Evolutionary conservation across 2,329 filamentous ascomycete genomes (phyloP).

Genomic region (Dactylonectria macrodidyma): DNA sequence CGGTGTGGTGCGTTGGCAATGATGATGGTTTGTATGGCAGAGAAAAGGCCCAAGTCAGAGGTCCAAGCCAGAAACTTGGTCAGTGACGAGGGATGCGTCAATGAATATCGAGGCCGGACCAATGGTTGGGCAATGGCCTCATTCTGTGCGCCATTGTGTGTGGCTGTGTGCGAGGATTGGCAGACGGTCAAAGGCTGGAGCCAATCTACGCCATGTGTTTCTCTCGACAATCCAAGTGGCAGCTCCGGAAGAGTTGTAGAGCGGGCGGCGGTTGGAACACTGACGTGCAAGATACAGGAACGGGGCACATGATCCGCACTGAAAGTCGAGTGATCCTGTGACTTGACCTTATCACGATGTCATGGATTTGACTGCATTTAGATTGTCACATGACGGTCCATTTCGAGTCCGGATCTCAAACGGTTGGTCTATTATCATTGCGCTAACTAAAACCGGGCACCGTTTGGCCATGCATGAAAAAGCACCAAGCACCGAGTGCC

Average conservation of each 20-base stretch:
- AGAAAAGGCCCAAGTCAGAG: neutral
- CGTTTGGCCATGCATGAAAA: constrained; percentile 31
- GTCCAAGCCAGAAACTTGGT: constrained; percentile 32
- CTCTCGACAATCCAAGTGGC: constrained; percentile 13
- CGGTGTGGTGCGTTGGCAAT: constrained; percentile 43
- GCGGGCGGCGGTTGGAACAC: constrained; percentile 11
- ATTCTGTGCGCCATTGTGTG: constrained; percentile 12
- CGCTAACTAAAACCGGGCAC: constrained; percentile 32
- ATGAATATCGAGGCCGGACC: constrained; percentile 6
- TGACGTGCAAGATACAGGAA: constrained; percentile 10
- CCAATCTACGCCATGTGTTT: constrained; percentile 39
- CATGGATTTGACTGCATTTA: constrained; percentile 22
- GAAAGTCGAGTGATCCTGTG: neutral
- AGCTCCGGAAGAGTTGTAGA: neutral
- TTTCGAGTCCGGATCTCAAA: constrained; percentile 17
- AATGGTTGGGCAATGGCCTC: constrained; percentile 34
- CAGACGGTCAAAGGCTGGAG: constrained; percentile 27
- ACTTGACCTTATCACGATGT: constrained; percentile 23
- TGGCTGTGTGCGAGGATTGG: constrained; percentile 14
- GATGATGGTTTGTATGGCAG: constrained; percentile 42
- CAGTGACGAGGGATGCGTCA: constrained; percentile 41
- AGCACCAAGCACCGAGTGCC: no score
- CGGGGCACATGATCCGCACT: neutral
- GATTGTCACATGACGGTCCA: constrained; percentile 26
- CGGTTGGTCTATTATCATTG: constrained; percentile 20